These are phyloP conservation scores for Malbranchea zuffiana DNA, from an alignment of 2,329 filamentous ascomycete genomes.

Conservation along the genomic window DNA sequence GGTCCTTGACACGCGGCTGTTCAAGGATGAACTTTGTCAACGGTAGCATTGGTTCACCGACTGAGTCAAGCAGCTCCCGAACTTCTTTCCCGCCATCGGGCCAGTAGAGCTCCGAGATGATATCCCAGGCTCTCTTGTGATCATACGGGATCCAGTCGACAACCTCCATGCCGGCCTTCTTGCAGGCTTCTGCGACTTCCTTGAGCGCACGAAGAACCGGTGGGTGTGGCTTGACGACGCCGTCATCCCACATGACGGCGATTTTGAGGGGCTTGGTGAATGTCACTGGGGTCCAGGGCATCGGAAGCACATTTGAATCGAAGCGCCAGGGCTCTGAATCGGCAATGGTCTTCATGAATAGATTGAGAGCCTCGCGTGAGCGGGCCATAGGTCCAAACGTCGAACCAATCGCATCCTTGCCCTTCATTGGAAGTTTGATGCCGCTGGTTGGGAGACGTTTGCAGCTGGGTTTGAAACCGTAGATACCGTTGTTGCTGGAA, in stretches of 20 bases:
- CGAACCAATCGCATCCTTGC: constrained; percentile 32
- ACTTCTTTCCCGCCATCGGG: constrained; percentile 50
- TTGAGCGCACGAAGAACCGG: constrained; percentile 47
- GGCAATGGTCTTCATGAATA: constrained; percentile 27
- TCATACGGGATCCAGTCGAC: constrained; percentile 33
- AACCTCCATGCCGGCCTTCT: constrained; percentile 17
- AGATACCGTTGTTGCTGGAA: constrained; percentile 42
- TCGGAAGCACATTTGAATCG: constrained; percentile 27
- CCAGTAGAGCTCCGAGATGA: constrained; percentile 43
- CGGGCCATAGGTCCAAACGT: constrained; percentile 54
- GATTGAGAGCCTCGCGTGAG: constrained; percentile 33
- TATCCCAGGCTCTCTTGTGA: constrained; percentile 41
- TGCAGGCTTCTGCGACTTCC: constrained; percentile 24
- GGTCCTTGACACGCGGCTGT: constrained; percentile 39
- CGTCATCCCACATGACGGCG: constrained; percentile 40
- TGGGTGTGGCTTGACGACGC: constrained; percentile 44
- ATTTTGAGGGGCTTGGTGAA: constrained; percentile 29
- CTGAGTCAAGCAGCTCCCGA: constrained; percentile 39
- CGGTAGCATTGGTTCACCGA: constrained; percentile 49
- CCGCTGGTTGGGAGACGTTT: constrained; percentile 42
- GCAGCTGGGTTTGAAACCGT: constrained; percentile 41
- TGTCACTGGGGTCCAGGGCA: constrained; percentile 26
- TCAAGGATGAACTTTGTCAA: constrained; percentile 49
- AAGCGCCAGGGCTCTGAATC: constrained; percentile 27
- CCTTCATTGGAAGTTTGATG: constrained; percentile 25